phyloP scores from a whole-genome alignment of 2,329 filamentous ascomycete genomes.

The Colletotrichum gloeosporioides region DNA sequence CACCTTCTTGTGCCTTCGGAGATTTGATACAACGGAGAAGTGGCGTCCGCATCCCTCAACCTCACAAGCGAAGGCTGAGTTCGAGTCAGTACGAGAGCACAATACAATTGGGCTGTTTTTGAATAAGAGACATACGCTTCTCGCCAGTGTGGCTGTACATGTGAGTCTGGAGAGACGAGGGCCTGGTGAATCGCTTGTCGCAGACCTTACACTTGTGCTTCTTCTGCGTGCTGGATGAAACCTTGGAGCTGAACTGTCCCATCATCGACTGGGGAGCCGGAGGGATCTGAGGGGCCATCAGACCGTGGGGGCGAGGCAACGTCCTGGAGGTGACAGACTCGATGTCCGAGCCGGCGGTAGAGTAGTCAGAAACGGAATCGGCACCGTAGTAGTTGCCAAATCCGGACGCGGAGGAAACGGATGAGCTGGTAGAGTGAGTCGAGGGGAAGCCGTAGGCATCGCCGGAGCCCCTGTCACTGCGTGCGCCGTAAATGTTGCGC shows the following conservation, averaged over 20 bases:
- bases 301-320: constrained; percentile 77
- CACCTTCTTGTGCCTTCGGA: constrained; percentile 93
- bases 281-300: constrained; percentile 67
- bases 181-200: constrained; percentile 95
- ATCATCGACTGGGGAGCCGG: constrained; percentile 97
- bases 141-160: constrained; percentile 99
- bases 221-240: constrained; percentile 95
- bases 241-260: constrained; percentile 96
- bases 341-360: constrained; percentile 85
- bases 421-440: constrained; percentile 84
- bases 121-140: constrained; percentile 77
- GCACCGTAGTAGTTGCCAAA: constrained; percentile 86
- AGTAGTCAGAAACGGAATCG: constrained; percentile 91
- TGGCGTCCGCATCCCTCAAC: constrained; percentile 94
- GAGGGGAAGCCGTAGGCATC: constrained; percentile 94
- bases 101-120: neutral
- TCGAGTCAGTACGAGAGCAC: neutral
- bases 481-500: constrained; percentile 82
- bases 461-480: constrained; percentile 71
- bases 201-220: constrained; percentile 99
- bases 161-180: constrained; percentile 93
- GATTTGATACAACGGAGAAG: constrained; percentile 96
- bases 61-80: constrained; percentile 86
- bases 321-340: constrained; percentile 81
- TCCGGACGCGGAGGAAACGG: constrained; percentile 91